Conservation (phyloP, 257 asterid genomes). For the Dorcoceras hygrometricum region DNA sequence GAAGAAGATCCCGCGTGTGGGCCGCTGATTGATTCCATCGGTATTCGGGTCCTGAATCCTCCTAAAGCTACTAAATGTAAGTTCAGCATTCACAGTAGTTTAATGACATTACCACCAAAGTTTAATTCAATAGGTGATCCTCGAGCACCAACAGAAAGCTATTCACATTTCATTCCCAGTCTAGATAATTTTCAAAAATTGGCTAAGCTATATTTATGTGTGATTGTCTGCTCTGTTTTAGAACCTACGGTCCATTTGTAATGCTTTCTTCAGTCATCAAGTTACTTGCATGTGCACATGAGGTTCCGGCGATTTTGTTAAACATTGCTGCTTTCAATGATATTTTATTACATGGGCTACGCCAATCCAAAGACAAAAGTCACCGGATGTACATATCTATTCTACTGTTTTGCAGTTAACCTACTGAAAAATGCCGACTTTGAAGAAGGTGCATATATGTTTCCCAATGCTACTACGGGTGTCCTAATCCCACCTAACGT, state of each 20-base stretch:
- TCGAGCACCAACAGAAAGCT: no score
- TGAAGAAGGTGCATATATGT: conserved; percentile 89
- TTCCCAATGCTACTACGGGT: conserved; percentile 92
- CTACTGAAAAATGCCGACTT: conserved; percentile 77
- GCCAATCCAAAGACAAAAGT: no score
- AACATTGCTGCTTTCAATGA: no score
- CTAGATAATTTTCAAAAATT: no score
- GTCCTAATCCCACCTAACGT: conserved; percentile 91
- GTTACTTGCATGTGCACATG: conserved; percentile 26
- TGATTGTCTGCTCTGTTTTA: background rate
- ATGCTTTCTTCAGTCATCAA: conserved; percentile 11
- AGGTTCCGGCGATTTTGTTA: no score
- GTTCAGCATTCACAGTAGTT: conserved; percentile 19
- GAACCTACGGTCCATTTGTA: background rate
- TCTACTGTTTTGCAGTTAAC: conserved; percentile 50
- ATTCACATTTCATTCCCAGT: no score
- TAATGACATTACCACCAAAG: no score
- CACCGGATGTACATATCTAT: background rate
- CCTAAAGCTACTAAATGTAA: conserved; percentile 76
- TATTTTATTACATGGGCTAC: no score
- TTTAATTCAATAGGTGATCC: no score
- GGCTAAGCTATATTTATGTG: background rate
- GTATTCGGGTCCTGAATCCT: conserved; percentile 71
- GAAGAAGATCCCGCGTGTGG: conserved; percentile 99
- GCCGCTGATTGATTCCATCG: conserved; percentile 79